These are phyloP conservation scores for Hygrophila difformis DNA, from an alignment of 257 asterid genomes.

Conservation along the genomic window DNA sequence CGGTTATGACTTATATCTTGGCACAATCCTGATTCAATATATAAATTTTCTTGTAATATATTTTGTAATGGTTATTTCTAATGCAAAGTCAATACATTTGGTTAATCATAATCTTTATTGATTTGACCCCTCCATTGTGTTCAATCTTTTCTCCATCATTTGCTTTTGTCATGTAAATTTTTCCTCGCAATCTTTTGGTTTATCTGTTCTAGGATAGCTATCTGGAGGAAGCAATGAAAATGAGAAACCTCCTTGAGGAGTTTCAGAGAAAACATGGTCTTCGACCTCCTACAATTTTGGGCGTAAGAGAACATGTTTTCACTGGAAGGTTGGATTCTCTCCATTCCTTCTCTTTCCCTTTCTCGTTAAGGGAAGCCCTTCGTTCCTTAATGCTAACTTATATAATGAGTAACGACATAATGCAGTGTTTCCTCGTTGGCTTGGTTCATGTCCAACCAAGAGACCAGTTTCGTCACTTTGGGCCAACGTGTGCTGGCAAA, in stretches of 20 bases:
- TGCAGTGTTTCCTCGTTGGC: constrained; percentile 99
- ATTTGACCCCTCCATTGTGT: too few relatives aligned
- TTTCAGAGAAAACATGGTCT: constrained; percentile 87
- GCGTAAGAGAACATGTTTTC: constrained; percentile 95
- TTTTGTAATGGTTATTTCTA: too few relatives aligned
- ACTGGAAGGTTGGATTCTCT: constrained; percentile 70
- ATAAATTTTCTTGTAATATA: too few relatives aligned
- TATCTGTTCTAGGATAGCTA: constrained; percentile 71
- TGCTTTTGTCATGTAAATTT: constrained; percentile 1
- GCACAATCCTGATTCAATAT: not conserved
- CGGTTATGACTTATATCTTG: not conserved
- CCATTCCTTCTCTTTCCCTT: constrained; percentile 1
- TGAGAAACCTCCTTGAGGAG: constrained; percentile 95
- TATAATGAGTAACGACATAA: constrained; percentile 4
- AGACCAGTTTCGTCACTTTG: constrained; percentile 96
- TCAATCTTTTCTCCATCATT: constrained; percentile 4
- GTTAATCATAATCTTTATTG: too few relatives aligned
- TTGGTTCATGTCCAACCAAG: constrained; percentile 99
- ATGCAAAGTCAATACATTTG: too few relatives aligned
- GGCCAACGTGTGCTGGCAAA: constrained; percentile 96
- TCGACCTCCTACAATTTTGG: constrained; percentile 95
- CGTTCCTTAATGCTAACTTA: constrained; percentile 10
- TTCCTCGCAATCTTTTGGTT: not conserved
- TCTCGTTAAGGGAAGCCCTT: not conserved
- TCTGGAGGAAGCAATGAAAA: constrained; percentile 98